Evolutionary conservation across 805 yeast genomes (phyloP), one percentile per base, ranked within the genome.

Genomic region (Metschnikowia gelsemii): DNA sequence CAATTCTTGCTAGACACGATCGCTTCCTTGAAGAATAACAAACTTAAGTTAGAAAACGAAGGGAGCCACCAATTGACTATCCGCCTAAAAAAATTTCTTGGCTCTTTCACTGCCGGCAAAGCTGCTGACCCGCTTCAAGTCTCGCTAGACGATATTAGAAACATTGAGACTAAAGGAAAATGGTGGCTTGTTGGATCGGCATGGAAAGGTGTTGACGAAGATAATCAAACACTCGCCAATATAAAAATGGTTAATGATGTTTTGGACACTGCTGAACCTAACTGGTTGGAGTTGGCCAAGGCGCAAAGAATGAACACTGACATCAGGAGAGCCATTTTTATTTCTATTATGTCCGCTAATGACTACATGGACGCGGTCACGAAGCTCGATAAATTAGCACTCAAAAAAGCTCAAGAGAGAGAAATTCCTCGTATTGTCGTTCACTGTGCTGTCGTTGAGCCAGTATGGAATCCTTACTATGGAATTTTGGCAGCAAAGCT

Each of bases 171-270:
- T 0, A 79, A 80, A 50, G 99, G 99, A 43, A 93, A 91, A 63
- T 93, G 99, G 99, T 93, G 99, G 99, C 71, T 93, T 23, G 91
- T 93, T 22, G 99, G 99, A 36, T 87, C 98, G 1, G 96, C 99
- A 0, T 93, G 97, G 96, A 87, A 80, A 56, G 96, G 96, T 2
- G 66, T 70, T 41, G 71, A 64, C 32, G 48, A 38, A 11, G 44
- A 40, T 24, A 35, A 30, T 12, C 36, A 40, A n/a, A 49, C 45
- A 3, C 40, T 69, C 31, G 67, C 66, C 3, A 74, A 75, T 37
- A 57, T 68, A 3, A 63, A 62, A 3, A 72, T 75, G 2, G 72
- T 79, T 43, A 78, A 76, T 47, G 89, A 80, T 42, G 64, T 83
- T 8, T 65, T 84, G 11, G 95, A 82, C 48, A 68, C 70, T 28